phyloP scores from a whole-genome alignment of 2,329 filamentous ascomycete genomes.

The Monilinia fructigena region DNA sequence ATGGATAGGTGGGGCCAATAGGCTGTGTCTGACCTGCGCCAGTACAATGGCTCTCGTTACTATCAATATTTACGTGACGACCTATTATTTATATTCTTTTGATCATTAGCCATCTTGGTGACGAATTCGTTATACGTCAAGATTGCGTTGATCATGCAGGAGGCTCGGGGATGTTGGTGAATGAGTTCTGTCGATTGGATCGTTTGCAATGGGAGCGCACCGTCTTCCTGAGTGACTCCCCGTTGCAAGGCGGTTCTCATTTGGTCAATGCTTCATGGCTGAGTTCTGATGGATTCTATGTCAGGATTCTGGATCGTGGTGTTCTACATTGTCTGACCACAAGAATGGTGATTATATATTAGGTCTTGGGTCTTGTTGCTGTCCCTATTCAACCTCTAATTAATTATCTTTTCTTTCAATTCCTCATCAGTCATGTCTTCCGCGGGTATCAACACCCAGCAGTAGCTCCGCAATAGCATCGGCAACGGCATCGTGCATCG shows the following conservation, averaged over 20 bases:
- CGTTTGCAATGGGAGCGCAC: not conserved
- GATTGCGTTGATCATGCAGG: too few relatives aligned
- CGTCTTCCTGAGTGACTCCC: not conserved
- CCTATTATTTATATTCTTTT: too few relatives aligned
- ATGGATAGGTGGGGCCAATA: too few relatives aligned
- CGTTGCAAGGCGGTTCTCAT: not conserved
- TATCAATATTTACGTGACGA: too few relatives aligned
- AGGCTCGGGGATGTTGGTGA: too few relatives aligned
- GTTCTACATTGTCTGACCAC: not conserved
- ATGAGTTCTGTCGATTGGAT: not conserved
- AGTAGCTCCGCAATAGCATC: not conserved
- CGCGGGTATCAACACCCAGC: not conserved
- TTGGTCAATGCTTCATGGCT: not conserved
- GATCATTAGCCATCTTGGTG: too few relatives aligned
- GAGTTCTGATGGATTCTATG: not conserved
- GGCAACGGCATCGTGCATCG: conserved; percentile 5
- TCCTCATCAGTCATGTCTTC: not conserved
- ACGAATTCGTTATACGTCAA: too few relatives aligned
- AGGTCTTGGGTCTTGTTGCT: too few relatives aligned
- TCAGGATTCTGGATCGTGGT: not conserved
- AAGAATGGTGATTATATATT: not conserved
- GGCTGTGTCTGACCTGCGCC: too few relatives aligned
- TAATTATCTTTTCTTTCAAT: not conserved
- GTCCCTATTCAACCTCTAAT: not conserved
- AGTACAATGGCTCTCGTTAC: too few relatives aligned